phyloP scores from a whole-genome alignment of 2,329 filamentous ascomycete species.

The Colletotrichum sp. region DNA sequence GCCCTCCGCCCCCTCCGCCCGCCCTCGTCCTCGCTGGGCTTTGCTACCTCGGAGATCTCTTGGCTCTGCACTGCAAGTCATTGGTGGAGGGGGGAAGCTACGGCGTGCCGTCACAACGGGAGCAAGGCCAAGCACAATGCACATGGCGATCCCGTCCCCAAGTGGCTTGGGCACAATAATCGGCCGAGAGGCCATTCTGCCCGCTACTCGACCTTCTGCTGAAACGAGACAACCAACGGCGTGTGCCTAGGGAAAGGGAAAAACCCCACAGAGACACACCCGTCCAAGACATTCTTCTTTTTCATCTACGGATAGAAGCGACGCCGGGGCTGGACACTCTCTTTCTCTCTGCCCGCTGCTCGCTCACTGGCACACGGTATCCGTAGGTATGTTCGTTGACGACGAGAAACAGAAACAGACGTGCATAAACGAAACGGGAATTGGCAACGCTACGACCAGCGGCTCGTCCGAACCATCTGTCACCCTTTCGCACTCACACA shows the following conservation, averaged over 20 bases:
- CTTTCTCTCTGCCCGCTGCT: too few relatives aligned
- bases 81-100: neutral
- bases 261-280: neutral
- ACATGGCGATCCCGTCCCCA: slow-evolving; percentile 11
- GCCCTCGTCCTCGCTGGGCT: neutral
- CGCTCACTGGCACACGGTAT: neutral
- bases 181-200: slow-evolving; percentile 10
- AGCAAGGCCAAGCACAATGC: neutral
- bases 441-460: neutral
- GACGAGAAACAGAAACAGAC: neutral
- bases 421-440: neutral
- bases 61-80: slow-evolving; percentile 14
- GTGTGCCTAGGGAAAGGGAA: neutral
- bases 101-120: neutral
- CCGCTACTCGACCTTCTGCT: neutral
- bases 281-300: neutral
- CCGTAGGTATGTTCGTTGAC: neutral
- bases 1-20: neutral
- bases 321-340: neutral
- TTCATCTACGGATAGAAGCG: neutral
- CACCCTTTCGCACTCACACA: neutral
- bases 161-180: slow-evolving; percentile 2
- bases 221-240: neutral
- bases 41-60: neutral
- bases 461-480: slow-evolving; percentile 8